Conservation (phyloP, 2,329 filamentous ascomycete genomes). For the Trichoderma sp. region DNA sequence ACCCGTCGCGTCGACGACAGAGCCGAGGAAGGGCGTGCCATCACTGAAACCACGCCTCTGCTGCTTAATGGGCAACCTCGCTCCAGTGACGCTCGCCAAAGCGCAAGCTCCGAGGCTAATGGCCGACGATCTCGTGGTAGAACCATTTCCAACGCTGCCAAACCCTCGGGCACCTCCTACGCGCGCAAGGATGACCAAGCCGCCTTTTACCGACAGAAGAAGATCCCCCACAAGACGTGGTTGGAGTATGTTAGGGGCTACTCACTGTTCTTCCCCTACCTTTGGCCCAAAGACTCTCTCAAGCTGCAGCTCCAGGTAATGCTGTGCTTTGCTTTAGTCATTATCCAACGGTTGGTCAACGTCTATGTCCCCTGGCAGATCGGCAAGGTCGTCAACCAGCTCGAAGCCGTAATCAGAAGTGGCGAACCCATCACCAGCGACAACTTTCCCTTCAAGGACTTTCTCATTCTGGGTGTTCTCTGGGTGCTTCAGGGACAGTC, state of each 20-base stretch:
- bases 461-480: constrained; percentile 53
- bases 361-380: constrained; percentile 80
- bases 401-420: constrained; percentile 52
- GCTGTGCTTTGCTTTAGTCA: constrained; percentile 75
- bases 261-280: constrained; percentile 89
- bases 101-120: constrained; percentile 25
- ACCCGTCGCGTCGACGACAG: constrained; percentile 37
- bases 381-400: constrained; percentile 71
- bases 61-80: constrained; percentile 50
- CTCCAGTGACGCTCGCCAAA: constrained; percentile 37
- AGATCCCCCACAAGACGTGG: constrained; percentile 84
- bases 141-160: constrained; percentile 40
- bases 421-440: constrained; percentile 34
- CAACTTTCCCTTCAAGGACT: constrained; percentile 36
- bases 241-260: constrained; percentile 95
- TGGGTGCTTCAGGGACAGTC: constrained; percentile 89
- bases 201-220: constrained; percentile 86
- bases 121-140: constrained; percentile 35
- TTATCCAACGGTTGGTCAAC: constrained; percentile 80
- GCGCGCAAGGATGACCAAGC: constrained; percentile 58
- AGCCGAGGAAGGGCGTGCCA: constrained; percentile 37
- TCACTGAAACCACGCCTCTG: constrained; percentile 62
- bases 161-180: constrained; percentile 28
- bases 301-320: constrained; percentile 75
- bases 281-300: constrained; percentile 82